phyloP scores from a whole-genome alignment of 768 basidiomycete genomes.

The Artomyces pyxidatus region DNA sequence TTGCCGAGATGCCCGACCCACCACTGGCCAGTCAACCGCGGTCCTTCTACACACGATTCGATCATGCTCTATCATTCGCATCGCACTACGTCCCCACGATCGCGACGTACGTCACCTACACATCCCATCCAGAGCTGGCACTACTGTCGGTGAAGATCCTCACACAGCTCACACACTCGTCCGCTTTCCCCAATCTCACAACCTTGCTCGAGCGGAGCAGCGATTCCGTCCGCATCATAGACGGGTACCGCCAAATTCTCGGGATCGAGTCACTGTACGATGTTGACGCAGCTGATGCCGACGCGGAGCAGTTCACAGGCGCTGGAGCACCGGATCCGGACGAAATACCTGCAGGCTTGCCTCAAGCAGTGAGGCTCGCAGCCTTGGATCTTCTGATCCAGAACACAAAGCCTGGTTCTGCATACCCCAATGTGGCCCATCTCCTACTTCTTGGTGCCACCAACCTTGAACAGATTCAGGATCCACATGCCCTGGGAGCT shows the following conservation, averaged over 20 bases:
- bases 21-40: constrained; percentile 51
- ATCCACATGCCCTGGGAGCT: constrained; percentile 68
- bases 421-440: constrained; percentile 81
- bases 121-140: constrained; percentile 63
- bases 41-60: constrained; percentile 65
- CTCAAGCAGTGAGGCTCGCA: constrained; percentile 65
- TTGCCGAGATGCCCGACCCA: constrained; percentile 56
- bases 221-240: constrained; percentile 80
- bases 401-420: constrained; percentile 52
- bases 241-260: constrained; percentile 66
- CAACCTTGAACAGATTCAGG: constrained; percentile 62
- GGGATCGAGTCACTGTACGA: constrained; percentile 54
- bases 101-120: constrained; percentile 69
- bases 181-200: constrained; percentile 63
- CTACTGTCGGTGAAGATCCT: constrained; percentile 77
- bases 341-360: constrained; percentile 36
- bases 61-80: constrained; percentile 64
- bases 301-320: constrained; percentile 57
- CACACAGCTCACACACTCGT: constrained; percentile 53
- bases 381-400: constrained; percentile 77
- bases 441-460: constrained; percentile 69
- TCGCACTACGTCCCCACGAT: constrained; percentile 72
- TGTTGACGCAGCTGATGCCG: constrained; percentile 48
- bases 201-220: constrained; percentile 72
- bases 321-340: constrained; percentile 62